These are phyloP conservation scores for Kockiozyma suomiensis DNA, from an alignment of 805 yeast species.

Conservation along the genomic window DNA sequence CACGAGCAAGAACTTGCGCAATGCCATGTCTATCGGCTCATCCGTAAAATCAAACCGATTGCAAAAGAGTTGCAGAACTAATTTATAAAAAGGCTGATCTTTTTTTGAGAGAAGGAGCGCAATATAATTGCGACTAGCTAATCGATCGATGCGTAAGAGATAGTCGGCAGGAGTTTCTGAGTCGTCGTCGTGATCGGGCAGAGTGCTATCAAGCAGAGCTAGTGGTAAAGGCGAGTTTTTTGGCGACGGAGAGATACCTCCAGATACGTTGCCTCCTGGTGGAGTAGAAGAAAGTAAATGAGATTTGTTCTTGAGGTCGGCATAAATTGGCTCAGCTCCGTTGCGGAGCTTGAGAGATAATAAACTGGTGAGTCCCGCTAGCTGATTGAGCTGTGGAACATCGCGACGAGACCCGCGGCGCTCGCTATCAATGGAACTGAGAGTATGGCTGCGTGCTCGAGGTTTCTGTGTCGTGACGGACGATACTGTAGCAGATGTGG, in stretches of 20 bases:
- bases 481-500: not conserved
- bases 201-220: constrained; percentile 13
- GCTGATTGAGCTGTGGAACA: constrained; percentile 4
- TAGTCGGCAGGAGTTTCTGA: constrained; percentile 43
- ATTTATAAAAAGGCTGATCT: constrained; percentile 39
- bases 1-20: constrained; percentile 59
- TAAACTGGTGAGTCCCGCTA: constrained; percentile 16
- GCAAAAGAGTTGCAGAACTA: constrained; percentile 41
- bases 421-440: constrained; percentile 25
- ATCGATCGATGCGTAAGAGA: constrained; percentile 39
- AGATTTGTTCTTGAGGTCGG: constrained; percentile 11
- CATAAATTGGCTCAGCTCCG: constrained; percentile 30
- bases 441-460: constrained; percentile 30
- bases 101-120: constrained; percentile 41
- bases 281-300: not conserved
- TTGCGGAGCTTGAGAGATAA: constrained; percentile 24
- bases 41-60: constrained; percentile 52
- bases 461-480: not conserved
- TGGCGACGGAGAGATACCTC: constrained; percentile 3
- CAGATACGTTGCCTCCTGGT: not conserved
- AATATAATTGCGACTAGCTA: constrained; percentile 32
- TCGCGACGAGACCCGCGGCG: constrained; percentile 3
- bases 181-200: constrained; percentile 33
- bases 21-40: constrained; percentile 66
- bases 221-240: constrained; percentile 1